These are phyloP conservation scores for Apiotrichum siamense DNA, from an alignment of 1,284 basidiomycete genomes.

Conservation along the genomic window DNA sequence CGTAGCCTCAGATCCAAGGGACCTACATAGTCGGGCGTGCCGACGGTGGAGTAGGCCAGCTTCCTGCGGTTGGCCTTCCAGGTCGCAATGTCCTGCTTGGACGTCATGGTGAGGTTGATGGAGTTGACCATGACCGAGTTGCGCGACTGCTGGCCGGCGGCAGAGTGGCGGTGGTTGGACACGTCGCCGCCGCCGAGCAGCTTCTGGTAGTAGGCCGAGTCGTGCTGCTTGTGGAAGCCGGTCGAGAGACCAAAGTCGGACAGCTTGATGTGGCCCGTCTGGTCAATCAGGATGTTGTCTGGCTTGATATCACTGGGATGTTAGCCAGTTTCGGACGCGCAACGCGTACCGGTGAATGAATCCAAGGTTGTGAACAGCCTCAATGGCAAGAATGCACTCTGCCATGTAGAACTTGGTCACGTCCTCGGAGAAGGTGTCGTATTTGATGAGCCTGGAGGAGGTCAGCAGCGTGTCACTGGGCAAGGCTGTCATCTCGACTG, in stretches of 20 bases:
- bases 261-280: conserved; percentile 87
- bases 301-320: conserved; percentile 93
- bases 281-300: conserved; percentile 95
- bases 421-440: conserved; percentile 97
- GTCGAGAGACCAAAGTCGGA: conserved; percentile 94
- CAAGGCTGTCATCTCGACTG: conserved; percentile 31
- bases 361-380: conserved; percentile 96
- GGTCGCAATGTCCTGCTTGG: conserved; percentile 88
- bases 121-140: conserved; percentile 95
- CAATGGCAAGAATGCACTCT: conserved; percentile 94
- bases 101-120: conserved; percentile 90
- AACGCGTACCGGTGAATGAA: conserved; percentile 84
- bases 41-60: conserved; percentile 95
- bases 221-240: conserved; percentile 90
- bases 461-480: too few relatives aligned
- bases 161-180: conserved; percentile 24
- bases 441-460: conserved; percentile 99
- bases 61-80: conserved; percentile 99
- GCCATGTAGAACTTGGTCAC: conserved; percentile 99
- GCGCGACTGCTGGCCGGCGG: conserved; percentile 49
- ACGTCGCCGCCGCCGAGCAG: conserved; percentile 62
- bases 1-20: too few relatives aligned
- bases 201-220: conserved; percentile 89
- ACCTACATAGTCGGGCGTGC: conserved; percentile 83
- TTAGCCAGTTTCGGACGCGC: background rate